Conservation (phyloP, 371 early-diverging fungal species). For the Mucor lusitanicus region DNA sequence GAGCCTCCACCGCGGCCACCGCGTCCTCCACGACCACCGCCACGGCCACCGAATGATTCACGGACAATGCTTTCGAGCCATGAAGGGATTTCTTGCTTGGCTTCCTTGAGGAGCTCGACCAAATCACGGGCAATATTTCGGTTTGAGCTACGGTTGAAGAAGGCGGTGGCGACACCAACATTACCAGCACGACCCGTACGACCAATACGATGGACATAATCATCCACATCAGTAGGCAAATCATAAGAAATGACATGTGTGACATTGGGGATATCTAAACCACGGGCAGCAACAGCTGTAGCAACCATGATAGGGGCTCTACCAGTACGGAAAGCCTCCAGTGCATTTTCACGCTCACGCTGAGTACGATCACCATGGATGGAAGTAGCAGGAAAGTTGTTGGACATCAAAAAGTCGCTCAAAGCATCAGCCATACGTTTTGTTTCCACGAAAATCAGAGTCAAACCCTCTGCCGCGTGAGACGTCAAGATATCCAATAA, state of each 20-base stretch:
- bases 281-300: conserved; percentile 99
- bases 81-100: conserved; percentile 57
- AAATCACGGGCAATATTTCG: conserved; percentile 84
- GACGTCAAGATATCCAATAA: conserved; percentile 85
- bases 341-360: conserved; percentile 94
- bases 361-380: conserved; percentile 98
- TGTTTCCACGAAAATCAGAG: conserved; percentile 98
- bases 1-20: conserved; percentile 87
- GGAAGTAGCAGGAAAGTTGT: conserved; percentile 90
- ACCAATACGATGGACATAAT: conserved; percentile 99
- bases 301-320: conserved; percentile 95
- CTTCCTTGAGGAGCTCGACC: conserved; percentile 77
- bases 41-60: conserved; percentile 96
- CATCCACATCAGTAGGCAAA: conserved; percentile 91
- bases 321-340: conserved; percentile 89
- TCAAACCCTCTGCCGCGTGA: conserved; percentile 67
- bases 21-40: conserved; percentile 89
- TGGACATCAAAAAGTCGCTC: conserved; percentile 70
- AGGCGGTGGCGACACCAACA: conserved; percentile 94
- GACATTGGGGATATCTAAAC: conserved; percentile 92
- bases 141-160: conserved; percentile 93
- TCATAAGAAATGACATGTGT: conserved; percentile 95
- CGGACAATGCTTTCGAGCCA: conserved; percentile 81
- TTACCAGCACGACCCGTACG: conserved; percentile 95
- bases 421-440: conserved; percentile 98